Evolutionary conservation across 108 stramenopile species (phyloP).

Genomic region (Skeletonema marinoi): DNA sequence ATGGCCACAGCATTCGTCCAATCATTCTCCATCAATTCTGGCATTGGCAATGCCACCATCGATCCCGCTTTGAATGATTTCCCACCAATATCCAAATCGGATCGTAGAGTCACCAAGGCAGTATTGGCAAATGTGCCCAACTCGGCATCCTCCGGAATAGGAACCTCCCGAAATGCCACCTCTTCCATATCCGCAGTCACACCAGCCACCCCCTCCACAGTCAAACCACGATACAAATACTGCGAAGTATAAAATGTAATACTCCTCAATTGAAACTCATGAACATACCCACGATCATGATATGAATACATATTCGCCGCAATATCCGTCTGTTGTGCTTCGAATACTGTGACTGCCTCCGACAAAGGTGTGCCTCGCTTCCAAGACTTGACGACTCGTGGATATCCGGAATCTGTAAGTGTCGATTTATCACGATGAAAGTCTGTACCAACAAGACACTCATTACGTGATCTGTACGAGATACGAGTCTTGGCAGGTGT

Average conservation of each 20-base stretch:
- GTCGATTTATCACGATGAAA: conserved; percentile 52
- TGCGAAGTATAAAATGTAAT: conserved; percentile 81
- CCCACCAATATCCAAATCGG: conserved; percentile 61
- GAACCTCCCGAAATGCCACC: conserved; percentile 52
- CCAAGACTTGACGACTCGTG: conserved; percentile 81
- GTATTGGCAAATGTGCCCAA: conserved; percentile 52
- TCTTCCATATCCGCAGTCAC: conserved; percentile 5
- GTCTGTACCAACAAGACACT: conserved; percentile 29
- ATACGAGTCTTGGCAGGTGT: conserved; percentile 65
- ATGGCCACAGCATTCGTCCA: conserved; percentile 48
- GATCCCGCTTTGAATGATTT: conserved; percentile 58
- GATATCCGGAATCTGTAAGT: conserved; percentile 84
- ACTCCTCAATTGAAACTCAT: conserved; percentile 58
- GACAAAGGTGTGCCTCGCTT: conserved; percentile 71
- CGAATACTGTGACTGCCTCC: conserved; percentile 76
- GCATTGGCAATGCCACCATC: conserved; percentile 52
- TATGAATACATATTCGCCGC: conserved; percentile 56
- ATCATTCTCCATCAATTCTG: conserved; percentile 44
- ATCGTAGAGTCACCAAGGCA: conserved; percentile 60
- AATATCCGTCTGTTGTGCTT: conserved; percentile 79
- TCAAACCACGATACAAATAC: conserved; percentile 48
- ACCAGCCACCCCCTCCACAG: neutral
- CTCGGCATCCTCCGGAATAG: conserved; percentile 69
- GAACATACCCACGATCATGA: conserved; percentile 66
- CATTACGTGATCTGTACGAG: conserved; percentile 55